Conservation (phyloP, 129 eudicot species). For the Deinandra increscens region DNA sequence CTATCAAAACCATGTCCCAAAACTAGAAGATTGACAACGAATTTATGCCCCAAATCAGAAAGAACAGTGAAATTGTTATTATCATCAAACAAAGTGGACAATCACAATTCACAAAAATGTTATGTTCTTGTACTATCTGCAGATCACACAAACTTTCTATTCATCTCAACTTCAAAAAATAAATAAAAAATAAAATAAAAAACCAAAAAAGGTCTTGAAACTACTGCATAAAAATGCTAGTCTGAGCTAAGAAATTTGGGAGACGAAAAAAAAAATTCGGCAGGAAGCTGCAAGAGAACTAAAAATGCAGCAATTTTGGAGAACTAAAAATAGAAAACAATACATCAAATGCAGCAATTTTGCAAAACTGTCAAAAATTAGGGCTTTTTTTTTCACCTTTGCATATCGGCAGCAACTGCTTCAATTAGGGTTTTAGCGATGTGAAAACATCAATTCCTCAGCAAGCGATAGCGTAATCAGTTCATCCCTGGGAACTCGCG, state of each 20-base stretch:
- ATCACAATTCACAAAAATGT: neutral
- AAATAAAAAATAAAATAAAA: too few relatives aligned
- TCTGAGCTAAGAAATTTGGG: too few relatives aligned
- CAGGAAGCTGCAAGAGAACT: neutral
- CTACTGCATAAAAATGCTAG: too few relatives aligned
- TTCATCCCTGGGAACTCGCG: neutral
- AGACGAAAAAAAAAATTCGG: neutral
- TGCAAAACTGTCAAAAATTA: conserved; percentile 7
- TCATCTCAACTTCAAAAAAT: too few relatives aligned
- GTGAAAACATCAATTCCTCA: conserved; percentile 1
- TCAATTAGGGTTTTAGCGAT: conserved; percentile 28
- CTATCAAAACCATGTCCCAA: conserved; percentile 18
- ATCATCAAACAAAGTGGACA: neutral
- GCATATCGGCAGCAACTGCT: conserved; percentile 19
- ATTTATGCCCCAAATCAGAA: neutral
- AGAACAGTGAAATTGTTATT: neutral
- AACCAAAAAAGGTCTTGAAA: too few relatives aligned
- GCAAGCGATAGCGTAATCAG: conserved; percentile 16
- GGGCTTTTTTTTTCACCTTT: conserved; percentile 33
- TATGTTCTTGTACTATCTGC: neutral
- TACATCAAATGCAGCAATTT: conserved; percentile 24
- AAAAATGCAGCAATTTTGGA: conserved; percentile 23
- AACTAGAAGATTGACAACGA: neutral
- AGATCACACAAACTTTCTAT: neutral
- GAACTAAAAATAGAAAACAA: neutral